phyloP scores from a whole-genome alignment of 1,139 yeast species.

The Petasospora fabianii region DNA sequence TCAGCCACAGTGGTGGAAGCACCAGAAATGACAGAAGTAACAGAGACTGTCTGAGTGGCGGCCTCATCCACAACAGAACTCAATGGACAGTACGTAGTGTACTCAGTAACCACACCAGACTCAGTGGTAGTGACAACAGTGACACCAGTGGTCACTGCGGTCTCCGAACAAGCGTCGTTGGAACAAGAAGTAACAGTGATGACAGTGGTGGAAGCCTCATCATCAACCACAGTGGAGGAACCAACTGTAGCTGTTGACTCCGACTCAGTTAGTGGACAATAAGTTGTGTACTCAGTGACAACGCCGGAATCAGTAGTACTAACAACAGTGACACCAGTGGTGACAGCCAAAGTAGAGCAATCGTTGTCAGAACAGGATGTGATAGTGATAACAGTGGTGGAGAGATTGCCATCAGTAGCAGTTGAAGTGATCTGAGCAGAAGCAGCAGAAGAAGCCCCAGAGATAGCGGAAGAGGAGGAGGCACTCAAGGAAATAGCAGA shows the following conservation, averaged over 20 bases:
- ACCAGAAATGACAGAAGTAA: conserved; percentile 18
- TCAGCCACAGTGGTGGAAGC: conserved; percentile 1
- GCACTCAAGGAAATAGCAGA: not conserved
- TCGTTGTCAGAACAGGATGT: conserved; percentile 22
- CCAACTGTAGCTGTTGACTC: not conserved
- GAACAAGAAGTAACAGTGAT: conserved; percentile 20
- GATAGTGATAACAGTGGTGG: conserved; percentile 24
- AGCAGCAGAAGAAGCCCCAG: conserved; percentile 2
- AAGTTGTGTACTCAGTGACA: conserved; percentile 32
- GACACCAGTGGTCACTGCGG: conserved; percentile 9
- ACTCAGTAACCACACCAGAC: conserved; percentile 1
- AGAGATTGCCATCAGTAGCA: conserved; percentile 11
- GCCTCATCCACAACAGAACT: conserved; percentile 4
- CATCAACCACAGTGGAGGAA: not conserved
- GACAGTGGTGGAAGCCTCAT: conserved; percentile 10
- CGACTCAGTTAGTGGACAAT: conserved; percentile 30
- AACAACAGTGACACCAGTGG: conserved; percentile 19
- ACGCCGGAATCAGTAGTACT: conserved; percentile 22
- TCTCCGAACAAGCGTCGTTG: conserved; percentile 13
- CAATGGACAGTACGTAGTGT: conserved; percentile 14
- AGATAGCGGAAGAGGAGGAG: not conserved
- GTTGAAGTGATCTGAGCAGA: conserved; percentile 9
- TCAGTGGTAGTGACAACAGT: conserved; percentile 6
- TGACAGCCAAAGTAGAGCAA: conserved; percentile 21
- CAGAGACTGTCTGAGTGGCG: conserved; percentile 20